These are phyloP conservation scores for Lanmaoa pseudosensibilis DNA, from an alignment of 768 basidiomycete genomes.

Conservation along the genomic window DNA sequence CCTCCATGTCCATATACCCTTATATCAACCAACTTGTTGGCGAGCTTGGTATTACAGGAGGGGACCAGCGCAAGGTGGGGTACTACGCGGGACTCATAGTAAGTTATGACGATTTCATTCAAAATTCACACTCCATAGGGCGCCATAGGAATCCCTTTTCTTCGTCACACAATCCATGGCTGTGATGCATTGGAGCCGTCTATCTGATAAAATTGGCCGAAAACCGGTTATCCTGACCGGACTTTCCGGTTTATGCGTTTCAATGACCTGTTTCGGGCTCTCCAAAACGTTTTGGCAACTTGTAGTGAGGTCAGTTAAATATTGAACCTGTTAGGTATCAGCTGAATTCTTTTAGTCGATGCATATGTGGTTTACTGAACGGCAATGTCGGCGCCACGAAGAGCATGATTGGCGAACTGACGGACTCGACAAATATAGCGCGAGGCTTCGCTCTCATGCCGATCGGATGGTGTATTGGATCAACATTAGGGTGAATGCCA, in stretches of 20 bases:
- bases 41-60: conserved; percentile 26
- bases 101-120: background rate
- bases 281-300: conserved; percentile 66
- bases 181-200: conserved; percentile 70
- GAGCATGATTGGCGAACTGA: conserved; percentile 64
- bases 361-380: conserved; percentile 33
- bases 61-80: conserved; percentile 38
- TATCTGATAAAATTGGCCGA: conserved; percentile 69
- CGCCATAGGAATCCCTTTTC: conserved; percentile 66
- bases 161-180: conserved; percentile 72
- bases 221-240: conserved; percentile 72
- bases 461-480: conserved; percentile 30
- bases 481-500: conserved; percentile 36
- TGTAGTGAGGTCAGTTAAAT: conserved; percentile 38
- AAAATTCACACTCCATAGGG: background rate
- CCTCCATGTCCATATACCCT: conserved; percentile 45
- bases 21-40: conserved; percentile 47
- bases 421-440: conserved; percentile 42
- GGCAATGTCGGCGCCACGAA: conserved; percentile 45
- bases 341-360: conserved; percentile 20
- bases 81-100: conserved; percentile 76
- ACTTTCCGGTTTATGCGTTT: conserved; percentile 57
- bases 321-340: too few species aligned
- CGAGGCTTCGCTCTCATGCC: conserved; percentile 31
- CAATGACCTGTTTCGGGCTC: conserved; percentile 71